Conservation (phyloP, 768 basidiomycete genomes). For the Kwoniella dendrophila region DNA sequence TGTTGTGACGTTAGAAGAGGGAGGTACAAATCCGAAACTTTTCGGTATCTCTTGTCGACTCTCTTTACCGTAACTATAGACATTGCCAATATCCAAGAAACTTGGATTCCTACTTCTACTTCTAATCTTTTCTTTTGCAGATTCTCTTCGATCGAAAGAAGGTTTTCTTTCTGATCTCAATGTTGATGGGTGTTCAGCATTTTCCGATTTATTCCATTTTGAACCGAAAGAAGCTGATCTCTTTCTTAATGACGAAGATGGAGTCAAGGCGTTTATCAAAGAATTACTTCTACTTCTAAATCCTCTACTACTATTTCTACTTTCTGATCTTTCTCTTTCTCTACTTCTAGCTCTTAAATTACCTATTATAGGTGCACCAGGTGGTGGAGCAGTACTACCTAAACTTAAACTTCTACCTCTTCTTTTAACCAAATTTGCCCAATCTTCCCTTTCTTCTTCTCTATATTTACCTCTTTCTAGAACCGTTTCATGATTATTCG, state of each 20-base stretch:
- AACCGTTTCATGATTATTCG: constrained; percentile 19
- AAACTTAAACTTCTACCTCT: constrained; percentile 41
- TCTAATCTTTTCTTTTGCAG: not conserved
- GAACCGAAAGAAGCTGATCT: constrained; percentile 29
- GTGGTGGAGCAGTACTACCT: constrained; percentile 17
- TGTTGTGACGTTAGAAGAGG: not conserved
- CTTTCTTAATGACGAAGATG: constrained; percentile 9
- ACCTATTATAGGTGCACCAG: constrained; percentile 38
- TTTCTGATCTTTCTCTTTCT: constrained; percentile 22
- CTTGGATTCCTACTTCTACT: constrained; percentile 1
- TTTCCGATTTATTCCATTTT: not conserved
- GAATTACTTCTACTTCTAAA: constrained; percentile 27
- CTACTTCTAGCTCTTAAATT: constrained; percentile 27
- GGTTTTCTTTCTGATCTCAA: not conserved
- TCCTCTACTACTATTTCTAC: constrained; percentile 16
- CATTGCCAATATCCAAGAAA: constrained; percentile 12
- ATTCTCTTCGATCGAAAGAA: not conserved
- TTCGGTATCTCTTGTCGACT: not conserved
- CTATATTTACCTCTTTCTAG: constrained; percentile 27
- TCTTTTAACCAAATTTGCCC: constrained; percentile 31
- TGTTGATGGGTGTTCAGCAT: constrained; percentile 6
- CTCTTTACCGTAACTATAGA: too few species aligned
- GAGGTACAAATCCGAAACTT: too few species aligned
- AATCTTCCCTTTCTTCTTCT: constrained; percentile 40
- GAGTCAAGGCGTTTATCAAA: constrained; percentile 15